Conservation (phyloP, 176 grass and related monocot genomes). For the Aegilops bicornis region DNA sequence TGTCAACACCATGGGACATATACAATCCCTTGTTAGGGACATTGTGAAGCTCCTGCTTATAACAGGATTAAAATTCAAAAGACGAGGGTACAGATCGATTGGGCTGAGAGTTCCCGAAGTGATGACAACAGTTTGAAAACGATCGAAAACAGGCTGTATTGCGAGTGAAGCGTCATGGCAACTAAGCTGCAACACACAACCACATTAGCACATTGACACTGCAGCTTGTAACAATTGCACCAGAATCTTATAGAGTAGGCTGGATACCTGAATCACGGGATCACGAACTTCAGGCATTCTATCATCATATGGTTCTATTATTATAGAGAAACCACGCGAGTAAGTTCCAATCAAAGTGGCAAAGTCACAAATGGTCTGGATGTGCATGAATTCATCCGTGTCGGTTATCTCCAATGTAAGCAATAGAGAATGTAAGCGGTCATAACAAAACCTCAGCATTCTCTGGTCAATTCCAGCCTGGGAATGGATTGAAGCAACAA, state of each 20-base stretch:
- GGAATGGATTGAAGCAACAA: constrained; percentile 68
- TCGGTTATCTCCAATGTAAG: constrained; percentile 91
- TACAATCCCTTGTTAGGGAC: constrained; percentile 97
- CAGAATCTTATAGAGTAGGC: neutral
- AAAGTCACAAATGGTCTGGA: constrained; percentile 94
- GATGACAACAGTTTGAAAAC: constrained; percentile 88
- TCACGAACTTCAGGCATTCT: constrained; percentile 95
- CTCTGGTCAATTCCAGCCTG: constrained; percentile 95
- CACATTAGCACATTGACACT: constrained; percentile 22
- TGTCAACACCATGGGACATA: constrained; percentile 97
- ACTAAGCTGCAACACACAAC: constrained; percentile 69
- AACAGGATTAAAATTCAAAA: constrained; percentile 94
- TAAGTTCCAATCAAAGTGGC: constrained; percentile 90
- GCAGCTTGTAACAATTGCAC: neutral
- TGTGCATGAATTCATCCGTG: constrained; percentile 89
- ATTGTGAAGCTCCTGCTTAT: constrained; percentile 98
- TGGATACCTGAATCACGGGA: constrained; percentile 73
- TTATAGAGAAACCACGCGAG: constrained; percentile 86
- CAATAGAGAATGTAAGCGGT: constrained; percentile 79
- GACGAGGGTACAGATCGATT: constrained; percentile 89
- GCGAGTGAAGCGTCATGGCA: constrained; percentile 97
- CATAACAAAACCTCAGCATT: constrained; percentile 98
- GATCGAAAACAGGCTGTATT: constrained; percentile 94
- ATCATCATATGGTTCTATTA: constrained; percentile 91
- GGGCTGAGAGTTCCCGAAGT: constrained; percentile 97